phyloP scores from a whole-genome alignment of 192 early-diverging fungal species.

The Mortierella claussenii region DNA sequence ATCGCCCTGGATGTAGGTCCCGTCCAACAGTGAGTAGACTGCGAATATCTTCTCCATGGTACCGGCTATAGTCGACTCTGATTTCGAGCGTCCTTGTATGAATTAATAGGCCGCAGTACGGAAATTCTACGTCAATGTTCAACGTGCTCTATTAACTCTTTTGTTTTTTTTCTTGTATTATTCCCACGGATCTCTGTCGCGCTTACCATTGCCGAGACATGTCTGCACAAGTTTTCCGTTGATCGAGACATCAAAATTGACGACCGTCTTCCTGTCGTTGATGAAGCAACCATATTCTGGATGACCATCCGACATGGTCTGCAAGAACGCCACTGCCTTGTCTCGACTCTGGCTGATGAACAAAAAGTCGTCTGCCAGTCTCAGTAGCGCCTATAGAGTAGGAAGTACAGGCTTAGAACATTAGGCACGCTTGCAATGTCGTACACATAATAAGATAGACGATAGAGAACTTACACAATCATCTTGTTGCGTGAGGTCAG shows the following conservation, averaged over 20 bases:
- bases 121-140: constrained; percentile 76
- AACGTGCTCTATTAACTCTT: too few species aligned
- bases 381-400: constrained; percentile 76
- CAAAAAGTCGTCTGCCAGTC: constrained; percentile 89
- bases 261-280: constrained; percentile 81
- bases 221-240: constrained; percentile 45
- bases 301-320: constrained; percentile 67
- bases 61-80: constrained; percentile 73
- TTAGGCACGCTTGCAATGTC: background rate
- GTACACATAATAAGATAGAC: background rate
- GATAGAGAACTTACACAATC: constrained; percentile 54
- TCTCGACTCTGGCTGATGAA: constrained; percentile 68
- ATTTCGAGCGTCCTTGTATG: constrained; percentile 73
- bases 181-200: too few species aligned
- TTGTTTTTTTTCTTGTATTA: background rate
- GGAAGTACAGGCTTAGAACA: too few species aligned
- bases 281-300: constrained; percentile 80
- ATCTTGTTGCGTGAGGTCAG: constrained; percentile 49
- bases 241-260: constrained; percentile 72
- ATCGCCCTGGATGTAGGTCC: constrained; percentile 25
- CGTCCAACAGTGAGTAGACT: constrained; percentile 31
- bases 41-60: constrained; percentile 48
- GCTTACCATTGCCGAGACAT: constrained; percentile 28
- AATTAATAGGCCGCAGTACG: constrained; percentile 89
- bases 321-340: constrained; percentile 65